phyloP scores from a whole-genome alignment of 2,329 filamentous ascomycete species.

The Furcasterigmium furcatum region DNA sequence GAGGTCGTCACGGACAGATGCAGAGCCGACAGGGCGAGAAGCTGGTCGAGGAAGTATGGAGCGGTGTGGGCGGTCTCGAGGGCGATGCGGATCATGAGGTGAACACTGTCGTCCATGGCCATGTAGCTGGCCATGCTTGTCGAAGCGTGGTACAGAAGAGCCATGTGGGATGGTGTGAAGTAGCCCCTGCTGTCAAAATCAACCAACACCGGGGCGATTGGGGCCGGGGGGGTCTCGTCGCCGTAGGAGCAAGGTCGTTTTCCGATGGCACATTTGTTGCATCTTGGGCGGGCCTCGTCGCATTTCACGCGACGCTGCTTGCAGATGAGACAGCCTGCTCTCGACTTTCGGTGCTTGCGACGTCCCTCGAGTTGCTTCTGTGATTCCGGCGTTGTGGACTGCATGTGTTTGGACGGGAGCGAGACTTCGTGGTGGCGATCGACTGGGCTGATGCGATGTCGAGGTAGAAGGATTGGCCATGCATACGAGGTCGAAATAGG shows the following conservation, averaged over 20 bases:
- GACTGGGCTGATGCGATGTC: not conserved
- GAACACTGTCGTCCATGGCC: not conserved
- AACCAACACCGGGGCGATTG: not conserved
- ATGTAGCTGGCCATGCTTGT: constrained; percentile 3
- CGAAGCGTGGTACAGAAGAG: constrained; percentile 4
- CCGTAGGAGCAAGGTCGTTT: constrained; percentile 16
- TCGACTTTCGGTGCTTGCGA: constrained; percentile 6
- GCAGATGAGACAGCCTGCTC: constrained; percentile 30
- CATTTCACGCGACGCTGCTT: constrained; percentile 41
- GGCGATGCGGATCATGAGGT: constrained; percentile 22
- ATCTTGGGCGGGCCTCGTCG: constrained; percentile 38
- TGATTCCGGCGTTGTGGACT: not conserved
- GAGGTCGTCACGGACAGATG: constrained; percentile 24
- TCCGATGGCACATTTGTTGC: constrained; percentile 31
- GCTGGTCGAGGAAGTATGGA: constrained; percentile 32
- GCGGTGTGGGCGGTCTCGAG: constrained; percentile 22
- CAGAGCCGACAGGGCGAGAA: constrained; percentile 31
- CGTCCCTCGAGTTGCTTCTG: not conserved
- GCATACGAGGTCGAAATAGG: not conserved
- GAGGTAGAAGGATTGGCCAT: not conserved
- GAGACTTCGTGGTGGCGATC: not conserved
- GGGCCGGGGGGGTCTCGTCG: not conserved
- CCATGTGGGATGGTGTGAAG: constrained; percentile 6
- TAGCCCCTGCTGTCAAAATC: not conserved
- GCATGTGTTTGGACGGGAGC: not conserved